phyloP scores from a whole-genome alignment of 2,329 filamentous ascomycete species.

The Diaporthe australafricana region DNA sequence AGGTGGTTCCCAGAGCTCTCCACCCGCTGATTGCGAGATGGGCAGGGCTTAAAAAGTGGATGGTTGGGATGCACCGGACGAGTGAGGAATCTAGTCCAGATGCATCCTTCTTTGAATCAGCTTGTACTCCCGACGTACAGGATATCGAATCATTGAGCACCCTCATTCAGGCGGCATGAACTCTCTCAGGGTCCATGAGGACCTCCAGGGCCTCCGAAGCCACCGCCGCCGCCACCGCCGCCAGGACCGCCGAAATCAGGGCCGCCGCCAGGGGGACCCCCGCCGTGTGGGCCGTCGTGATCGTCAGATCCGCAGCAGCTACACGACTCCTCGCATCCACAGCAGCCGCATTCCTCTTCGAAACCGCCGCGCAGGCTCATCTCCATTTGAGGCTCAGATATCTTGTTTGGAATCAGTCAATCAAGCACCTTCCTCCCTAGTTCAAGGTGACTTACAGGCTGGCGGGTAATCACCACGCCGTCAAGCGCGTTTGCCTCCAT shows the following conservation, averaged over 20 bases:
- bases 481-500: constrained; percentile 28
- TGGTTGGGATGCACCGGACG: background rate
- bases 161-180: no score
- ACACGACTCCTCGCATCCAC: constrained; percentile 29
- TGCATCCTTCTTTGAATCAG: background rate
- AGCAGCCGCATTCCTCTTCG: constrained; percentile 35
- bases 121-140: no score
- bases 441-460: constrained; percentile 27
- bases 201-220: constrained; percentile 3
- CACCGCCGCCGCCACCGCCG: no score
- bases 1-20: background rate
- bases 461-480: constrained; percentile 9
- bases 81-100: background rate
- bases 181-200: background rate
- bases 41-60: no score
- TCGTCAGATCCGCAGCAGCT: constrained; percentile 23
- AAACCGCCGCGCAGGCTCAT: constrained; percentile 32
- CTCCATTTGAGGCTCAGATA: constrained; percentile 31
- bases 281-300: constrained; percentile 9
- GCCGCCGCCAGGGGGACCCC: constrained; percentile 13
- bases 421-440: background rate
- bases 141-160: no score
- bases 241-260: constrained; percentile 21
- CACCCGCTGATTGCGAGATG: no score
- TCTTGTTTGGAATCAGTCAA: constrained; percentile 5